A percentile compares a stretch with the other conserved stretches of the same genome.
Conservation (phyloP, 805 yeast species). For the Saturnispora besseyi region DNA sequence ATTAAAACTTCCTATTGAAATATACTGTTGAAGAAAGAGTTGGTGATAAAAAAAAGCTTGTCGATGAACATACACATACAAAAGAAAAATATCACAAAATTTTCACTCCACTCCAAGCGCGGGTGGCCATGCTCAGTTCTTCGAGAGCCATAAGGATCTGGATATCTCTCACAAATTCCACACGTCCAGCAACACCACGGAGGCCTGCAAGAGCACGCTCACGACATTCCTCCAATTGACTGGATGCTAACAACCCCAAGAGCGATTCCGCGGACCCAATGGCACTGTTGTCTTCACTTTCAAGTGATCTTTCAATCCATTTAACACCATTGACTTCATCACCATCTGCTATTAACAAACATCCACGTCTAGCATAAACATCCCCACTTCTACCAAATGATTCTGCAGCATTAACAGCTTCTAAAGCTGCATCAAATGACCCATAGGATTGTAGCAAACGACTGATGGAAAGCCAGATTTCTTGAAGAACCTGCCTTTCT, state of each 20-base stretch:
- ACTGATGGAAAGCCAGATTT: constrained; percentile 69
- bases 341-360: constrained; percentile 3
- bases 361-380: constrained; percentile 7
- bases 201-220: constrained; percentile 1
- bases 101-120: constrained; percentile 9
- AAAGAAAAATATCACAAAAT: constrained; percentile 1
- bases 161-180: constrained; percentile 1
- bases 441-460: constrained; percentile 52
- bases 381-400: neutral
- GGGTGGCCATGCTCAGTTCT: constrained; percentile 7
- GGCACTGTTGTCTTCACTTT: neutral
- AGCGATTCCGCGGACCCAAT: constrained; percentile 8
- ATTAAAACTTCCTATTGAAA: neutral
- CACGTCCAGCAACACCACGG: neutral
- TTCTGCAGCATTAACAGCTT: constrained; percentile 66
- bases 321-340: neutral
- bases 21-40: neutral
- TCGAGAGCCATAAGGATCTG: neutral
- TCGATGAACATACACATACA: neutral
- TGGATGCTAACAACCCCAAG: neutral
- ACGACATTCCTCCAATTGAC: neutral
- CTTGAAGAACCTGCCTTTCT: constrained; percentile 40
- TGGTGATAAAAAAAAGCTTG: neutral
- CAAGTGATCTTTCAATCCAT: constrained; percentile 2
- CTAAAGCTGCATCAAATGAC: constrained; percentile 50